These are phyloP conservation scores for Globisporangium recalcitrans DNA, from an alignment of 352 stramenopile genomes.

Conservation along the genomic window DNA sequence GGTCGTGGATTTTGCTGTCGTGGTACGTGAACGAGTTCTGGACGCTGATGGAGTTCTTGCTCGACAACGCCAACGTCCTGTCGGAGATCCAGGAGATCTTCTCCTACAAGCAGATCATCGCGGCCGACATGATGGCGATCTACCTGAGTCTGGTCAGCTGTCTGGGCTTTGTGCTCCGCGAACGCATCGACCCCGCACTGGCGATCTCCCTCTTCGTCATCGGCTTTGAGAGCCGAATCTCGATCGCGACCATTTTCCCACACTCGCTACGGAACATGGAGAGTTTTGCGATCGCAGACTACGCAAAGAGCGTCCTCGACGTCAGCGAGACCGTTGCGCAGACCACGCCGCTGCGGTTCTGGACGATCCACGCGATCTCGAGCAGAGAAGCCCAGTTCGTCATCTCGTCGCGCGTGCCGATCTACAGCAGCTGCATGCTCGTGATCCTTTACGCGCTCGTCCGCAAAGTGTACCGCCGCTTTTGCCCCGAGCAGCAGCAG, in stretches of 20 bases:
- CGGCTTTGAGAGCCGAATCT: slow-evolving; percentile 2
- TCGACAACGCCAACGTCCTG: slow-evolving; percentile 3
- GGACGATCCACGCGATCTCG: slow-evolving; percentile 10
- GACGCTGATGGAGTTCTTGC: slow-evolving; percentile 33
- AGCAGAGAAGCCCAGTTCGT: not conserved
- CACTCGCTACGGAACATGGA: not conserved
- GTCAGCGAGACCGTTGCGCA: slow-evolving; percentile 17
- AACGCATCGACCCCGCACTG: slow-evolving; percentile 4
- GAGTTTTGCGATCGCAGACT: not conserved
- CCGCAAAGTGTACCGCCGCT: slow-evolving; percentile 20
- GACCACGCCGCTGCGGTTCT: slow-evolving; percentile 17
- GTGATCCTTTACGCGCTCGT: slow-evolving; percentile 2
- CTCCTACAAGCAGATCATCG: slow-evolving; percentile 4
- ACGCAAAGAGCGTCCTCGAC: not conserved
- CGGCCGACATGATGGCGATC: slow-evolving; percentile 13
- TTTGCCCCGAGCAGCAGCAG: not conserved
- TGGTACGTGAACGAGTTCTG: slow-evolving; percentile 47
- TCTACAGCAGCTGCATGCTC: not conserved
- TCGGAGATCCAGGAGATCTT: slow-evolving; percentile 2
- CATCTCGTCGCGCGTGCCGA: not conserved
- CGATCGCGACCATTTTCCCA: not conserved
- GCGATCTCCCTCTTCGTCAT: slow-evolving; percentile 7
- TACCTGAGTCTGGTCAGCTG: not conserved
- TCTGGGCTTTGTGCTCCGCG: not conserved
- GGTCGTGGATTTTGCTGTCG: slow-evolving; percentile 23